These are phyloP conservation scores for Cyphellophora europaea DNA, from an alignment of 2,329 filamentous ascomycete species.

Conservation along the genomic window DNA sequence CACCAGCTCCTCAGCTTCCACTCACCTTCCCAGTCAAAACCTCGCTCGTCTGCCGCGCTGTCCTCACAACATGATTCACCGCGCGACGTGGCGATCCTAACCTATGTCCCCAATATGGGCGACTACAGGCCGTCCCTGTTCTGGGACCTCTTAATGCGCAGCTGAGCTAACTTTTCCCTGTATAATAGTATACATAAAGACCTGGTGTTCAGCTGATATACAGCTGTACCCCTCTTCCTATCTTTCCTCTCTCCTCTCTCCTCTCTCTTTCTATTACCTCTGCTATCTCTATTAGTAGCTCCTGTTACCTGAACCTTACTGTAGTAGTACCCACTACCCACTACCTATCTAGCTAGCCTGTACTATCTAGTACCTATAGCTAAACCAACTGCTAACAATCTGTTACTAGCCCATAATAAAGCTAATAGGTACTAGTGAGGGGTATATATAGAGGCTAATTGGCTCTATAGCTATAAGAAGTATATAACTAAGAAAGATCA, in stretches of 20 bases:
- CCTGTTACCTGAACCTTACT: background rate
- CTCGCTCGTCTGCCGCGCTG: background rate
- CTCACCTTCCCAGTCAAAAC: constrained; percentile 3
- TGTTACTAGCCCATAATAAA: constrained; percentile 6
- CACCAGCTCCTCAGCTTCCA: constrained; percentile 2
- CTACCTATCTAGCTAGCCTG: background rate
- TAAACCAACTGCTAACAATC: constrained; percentile 4
- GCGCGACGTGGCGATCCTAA: background rate
- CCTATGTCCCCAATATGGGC: background rate
- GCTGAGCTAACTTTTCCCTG: background rate
- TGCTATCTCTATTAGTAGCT: background rate
- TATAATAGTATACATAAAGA: background rate
- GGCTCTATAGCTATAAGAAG: constrained; percentile 3
- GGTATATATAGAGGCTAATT: constrained; percentile 3
- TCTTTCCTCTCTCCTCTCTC: background rate
- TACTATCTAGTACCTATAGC: constrained; percentile 1
- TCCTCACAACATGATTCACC: background rate
- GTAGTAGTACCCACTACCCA: background rate
- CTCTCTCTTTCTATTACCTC: background rate
- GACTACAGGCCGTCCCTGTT: background rate
- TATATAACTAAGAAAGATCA: constrained; percentile 5
- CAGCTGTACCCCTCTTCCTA: background rate
- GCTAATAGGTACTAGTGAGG: constrained; percentile 8
- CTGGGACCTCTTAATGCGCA: background rate
- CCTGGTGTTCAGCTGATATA: background rate